These are phyloP conservation scores for Aciculosporium take DNA, from an alignment of 2,329 filamentous ascomycete species.

Conservation along the genomic window DNA sequence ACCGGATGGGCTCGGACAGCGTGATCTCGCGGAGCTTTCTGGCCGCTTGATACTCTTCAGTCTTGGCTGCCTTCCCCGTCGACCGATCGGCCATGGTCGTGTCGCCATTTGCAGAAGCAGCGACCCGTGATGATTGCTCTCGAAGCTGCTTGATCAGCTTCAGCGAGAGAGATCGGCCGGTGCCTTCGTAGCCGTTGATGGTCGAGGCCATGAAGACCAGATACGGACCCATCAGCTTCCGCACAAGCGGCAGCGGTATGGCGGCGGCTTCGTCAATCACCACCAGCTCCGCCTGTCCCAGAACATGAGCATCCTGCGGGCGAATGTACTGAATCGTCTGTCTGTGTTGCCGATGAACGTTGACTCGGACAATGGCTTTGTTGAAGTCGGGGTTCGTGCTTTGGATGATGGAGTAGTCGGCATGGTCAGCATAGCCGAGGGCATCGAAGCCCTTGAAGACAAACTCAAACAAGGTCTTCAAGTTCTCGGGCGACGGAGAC, in stretches of 20 bases:
- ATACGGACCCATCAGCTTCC: constrained; percentile 92
- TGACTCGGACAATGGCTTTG: constrained; percentile 95
- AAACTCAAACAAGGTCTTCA: constrained; percentile 97
- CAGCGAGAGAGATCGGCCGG: constrained; percentile 81
- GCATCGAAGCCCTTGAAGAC: constrained; percentile 97
- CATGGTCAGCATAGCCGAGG: constrained; percentile 82
- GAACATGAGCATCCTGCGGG: constrained; percentile 85
- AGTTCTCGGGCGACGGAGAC: constrained; percentile 89
- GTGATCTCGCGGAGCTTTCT: constrained; percentile 84
- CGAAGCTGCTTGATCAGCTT: constrained; percentile 95
- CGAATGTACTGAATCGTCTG: constrained; percentile 99
- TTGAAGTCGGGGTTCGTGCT: constrained; percentile 98
- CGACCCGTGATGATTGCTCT: constrained; percentile 64
- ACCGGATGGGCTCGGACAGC: constrained; percentile 85
- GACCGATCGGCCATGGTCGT: constrained; percentile 62
- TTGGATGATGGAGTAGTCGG: constrained; percentile 95
- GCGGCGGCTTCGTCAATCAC: constrained; percentile 97
- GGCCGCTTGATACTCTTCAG: constrained; percentile 47
- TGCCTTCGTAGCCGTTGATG: constrained; percentile 97
- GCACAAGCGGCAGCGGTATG: constrained; percentile 81
- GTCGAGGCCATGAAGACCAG: constrained; percentile 98
- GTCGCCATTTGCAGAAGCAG: constrained; percentile 33
- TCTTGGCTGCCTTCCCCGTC: constrained; percentile 59
- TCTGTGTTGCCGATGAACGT: constrained; percentile 84
- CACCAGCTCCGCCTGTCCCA: constrained; percentile 86